Percentiles rank a stretch among this genome's conserved stretches.
Evolutionary conservation across 306 rosid species (phyloP).

Genomic region (Herpetospermum pedunculosum): DNA sequence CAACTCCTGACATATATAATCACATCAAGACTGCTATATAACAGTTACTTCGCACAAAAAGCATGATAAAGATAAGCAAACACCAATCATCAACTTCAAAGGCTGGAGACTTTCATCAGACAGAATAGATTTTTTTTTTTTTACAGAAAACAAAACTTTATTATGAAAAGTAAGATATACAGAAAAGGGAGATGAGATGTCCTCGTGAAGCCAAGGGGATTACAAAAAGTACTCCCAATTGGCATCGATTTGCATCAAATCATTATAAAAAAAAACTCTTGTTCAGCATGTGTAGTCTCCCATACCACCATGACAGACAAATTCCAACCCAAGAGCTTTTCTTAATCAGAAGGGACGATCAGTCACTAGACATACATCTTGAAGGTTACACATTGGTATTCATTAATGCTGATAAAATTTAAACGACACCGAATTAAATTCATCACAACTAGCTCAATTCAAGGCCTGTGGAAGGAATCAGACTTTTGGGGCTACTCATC

Average conservation of each 20-base stretch:
- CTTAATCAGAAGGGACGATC: background rate
- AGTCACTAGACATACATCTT: background rate
- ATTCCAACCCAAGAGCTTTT: background rate
- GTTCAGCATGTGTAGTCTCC: background rate
- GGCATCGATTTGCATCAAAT: background rate
- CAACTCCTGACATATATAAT: slow-evolving; percentile 48
- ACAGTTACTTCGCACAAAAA: background rate
- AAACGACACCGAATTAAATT: background rate
- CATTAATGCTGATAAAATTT: background rate
- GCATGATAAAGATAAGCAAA: slow-evolving; percentile 1
- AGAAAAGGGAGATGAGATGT: background rate
- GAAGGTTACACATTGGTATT: background rate
- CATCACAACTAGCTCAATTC: background rate
- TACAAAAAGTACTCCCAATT: background rate
- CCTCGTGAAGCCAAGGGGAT: background rate
- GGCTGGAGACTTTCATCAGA: background rate
- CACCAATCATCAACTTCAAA: slow-evolving; percentile 1
- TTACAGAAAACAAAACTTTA: background rate
- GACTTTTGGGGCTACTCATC: background rate
- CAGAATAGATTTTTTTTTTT: background rate
- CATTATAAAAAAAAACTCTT: background rate
- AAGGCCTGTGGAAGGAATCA: background rate
- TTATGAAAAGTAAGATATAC: background rate
- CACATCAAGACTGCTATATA: slow-evolving; percentile 14
- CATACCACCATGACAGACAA: background rate